Base-by-base conservation (phyloP, 2,329 filamentous ascomycete genomes). In the Cyphellophora europaea region DNA sequence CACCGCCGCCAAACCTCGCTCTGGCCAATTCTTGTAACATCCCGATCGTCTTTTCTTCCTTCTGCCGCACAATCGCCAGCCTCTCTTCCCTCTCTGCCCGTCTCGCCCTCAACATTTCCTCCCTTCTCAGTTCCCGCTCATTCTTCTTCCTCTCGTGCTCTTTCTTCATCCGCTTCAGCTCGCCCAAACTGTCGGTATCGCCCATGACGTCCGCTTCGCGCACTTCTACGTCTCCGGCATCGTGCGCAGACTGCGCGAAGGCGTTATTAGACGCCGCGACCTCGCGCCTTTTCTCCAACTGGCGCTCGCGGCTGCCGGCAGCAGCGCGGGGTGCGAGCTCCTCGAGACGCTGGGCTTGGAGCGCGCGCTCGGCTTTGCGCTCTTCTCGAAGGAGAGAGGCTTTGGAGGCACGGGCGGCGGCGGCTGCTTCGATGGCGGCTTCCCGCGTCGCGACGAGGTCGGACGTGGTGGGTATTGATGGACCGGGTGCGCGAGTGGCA, bases 291-390 rank as follows among this genome's bases (percentile, higher is more conserved):
- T 95, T 95, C 63, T 98, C 89, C 1, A 96, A 69, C 51, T 77
- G 74, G 8, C 89, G 77, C 61, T 94, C 89, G 30, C 79, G 77
- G 1, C 82, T 83, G 0, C 88, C 87, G 0, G 87, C 65, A 41
- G 91, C 86, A 0, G 89, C 85, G 8, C 85, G 82, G 0, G 89
- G 88, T 0, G 71, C 75, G 0, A 95, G 63, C 45, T 95, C 88
- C 11, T 95, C 85, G 0, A 91, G 68, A 0, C 73, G 72, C 36
- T 82, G 79, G 44, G 79, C 81, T 50, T 89, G 81, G 3, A 67
- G 51, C 29, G 67, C 66, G 3, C 80, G 74, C 45, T 91, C 81
- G 11, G 64, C 58, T 43, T 72, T 75, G 36, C 82, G 79, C 4
- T 72, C 72, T 11, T 66, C 63, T 4, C 75, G 75, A 2, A 83